Evolutionary conservation across 192 early-diverging fungal genomes (phyloP).

Genomic region (Umbelopsis isabellina): DNA sequence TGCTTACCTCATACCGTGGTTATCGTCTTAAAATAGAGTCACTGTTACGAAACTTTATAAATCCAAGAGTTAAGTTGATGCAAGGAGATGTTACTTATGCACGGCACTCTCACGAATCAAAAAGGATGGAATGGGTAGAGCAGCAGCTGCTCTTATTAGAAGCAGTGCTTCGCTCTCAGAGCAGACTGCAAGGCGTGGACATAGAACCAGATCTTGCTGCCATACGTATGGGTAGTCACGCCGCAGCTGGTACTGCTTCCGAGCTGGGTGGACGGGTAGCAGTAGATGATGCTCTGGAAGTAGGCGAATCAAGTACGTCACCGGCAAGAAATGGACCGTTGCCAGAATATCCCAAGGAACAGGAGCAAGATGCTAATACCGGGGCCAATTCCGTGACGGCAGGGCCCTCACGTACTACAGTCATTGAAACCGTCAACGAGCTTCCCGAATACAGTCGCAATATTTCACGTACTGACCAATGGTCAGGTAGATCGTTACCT

Average conservation of each 20-base stretch:
- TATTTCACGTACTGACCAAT: neutral
- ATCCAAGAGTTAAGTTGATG: conserved; percentile 30
- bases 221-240: conserved; percentile 37
- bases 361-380: neutral
- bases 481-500: neutral
- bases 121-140: conserved; percentile 39
- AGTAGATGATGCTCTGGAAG: conserved; percentile 36
- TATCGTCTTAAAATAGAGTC: conserved; percentile 37
- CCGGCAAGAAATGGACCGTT: conserved; percentile 11
- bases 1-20: conserved; percentile 33
- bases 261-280: conserved; percentile 30
- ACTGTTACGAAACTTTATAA: conserved; percentile 27
- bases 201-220: conserved; percentile 32
- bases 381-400: neutral
- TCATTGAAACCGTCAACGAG: neutral
- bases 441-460: conserved; percentile 16
- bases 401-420: neutral
- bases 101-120: conserved; percentile 29
- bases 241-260: conserved; percentile 24
- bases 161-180: conserved; percentile 20
- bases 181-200: conserved; percentile 23
- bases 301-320: conserved; percentile 17
- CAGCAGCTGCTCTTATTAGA: conserved; percentile 33
- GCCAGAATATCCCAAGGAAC: conserved; percentile 2
- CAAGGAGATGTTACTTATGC: conserved; percentile 26